A percentile compares a stretch with the other conserved stretches of the same genome.
These are phyloP conservation scores for Halenospora varia DNA, from an alignment of 495 filamentous ascomycete genomes.

Conservation along the genomic window DNA sequence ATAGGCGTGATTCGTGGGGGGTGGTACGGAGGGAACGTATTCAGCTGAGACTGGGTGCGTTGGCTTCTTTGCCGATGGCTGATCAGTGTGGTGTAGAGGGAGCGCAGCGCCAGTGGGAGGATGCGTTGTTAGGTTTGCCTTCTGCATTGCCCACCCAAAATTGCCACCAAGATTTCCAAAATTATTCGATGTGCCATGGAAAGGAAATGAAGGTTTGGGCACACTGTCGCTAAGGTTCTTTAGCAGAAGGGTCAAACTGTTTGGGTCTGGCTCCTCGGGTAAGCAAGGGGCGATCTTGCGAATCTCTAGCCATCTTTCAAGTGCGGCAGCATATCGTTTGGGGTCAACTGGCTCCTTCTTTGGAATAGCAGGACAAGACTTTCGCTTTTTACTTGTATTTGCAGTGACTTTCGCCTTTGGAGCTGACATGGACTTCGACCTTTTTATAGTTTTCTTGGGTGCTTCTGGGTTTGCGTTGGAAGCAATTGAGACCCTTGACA, in stretches of 20 bases:
- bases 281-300: too few relatives aligned
- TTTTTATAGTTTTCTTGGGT: neutral
- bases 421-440: neutral
- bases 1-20: slow-evolving; percentile 5
- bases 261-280: too few relatives aligned
- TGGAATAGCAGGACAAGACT: slow-evolving; percentile 2
- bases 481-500: neutral
- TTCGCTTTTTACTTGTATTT: slow-evolving; percentile 10
- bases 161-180: slow-evolving; percentile 12
- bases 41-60: too few relatives aligned
- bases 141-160: neutral
- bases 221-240: too few relatives aligned
- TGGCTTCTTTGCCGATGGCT: too few relatives aligned
- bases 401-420: neutral
- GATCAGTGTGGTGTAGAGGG: slow-evolving; percentile 4
- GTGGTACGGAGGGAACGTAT: neutral
- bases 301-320: slow-evolving; percentile 14
- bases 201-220: too few relatives aligned
- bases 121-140: slow-evolving; percentile 12
- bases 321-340: neutral
- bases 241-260: too few relatives aligned
- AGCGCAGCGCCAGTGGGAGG: slow-evolving; percentile 13
- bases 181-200: slow-evolving; percentile 3
- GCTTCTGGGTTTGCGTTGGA: neutral
- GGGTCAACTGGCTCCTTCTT: neutral